Percentiles rank a stretch among this genome's conserved stretches.
These are phyloP conservation scores for Metarhizium rileyi DNA, from an alignment of 2,329 filamentous ascomycete species.

Conservation along the genomic window DNA sequence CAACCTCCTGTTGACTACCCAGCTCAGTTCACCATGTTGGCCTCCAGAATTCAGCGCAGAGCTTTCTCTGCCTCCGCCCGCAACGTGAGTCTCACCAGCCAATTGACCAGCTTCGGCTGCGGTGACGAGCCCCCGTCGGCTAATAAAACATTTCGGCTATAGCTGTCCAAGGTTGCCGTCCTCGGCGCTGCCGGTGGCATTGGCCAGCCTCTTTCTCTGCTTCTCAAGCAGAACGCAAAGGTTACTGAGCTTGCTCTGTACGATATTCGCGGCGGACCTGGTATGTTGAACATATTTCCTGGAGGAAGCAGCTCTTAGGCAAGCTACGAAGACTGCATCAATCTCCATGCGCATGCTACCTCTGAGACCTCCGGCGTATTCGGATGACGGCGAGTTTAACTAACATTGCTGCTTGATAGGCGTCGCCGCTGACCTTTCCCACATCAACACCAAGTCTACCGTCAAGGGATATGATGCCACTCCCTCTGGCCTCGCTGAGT, in stretches of 20 bases:
- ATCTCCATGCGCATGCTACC: neutral
- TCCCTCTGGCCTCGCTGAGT: slow-evolving; percentile 62
- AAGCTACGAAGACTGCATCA: neutral
- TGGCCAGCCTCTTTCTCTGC: slow-evolving; percentile 92
- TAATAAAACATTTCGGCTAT: slow-evolving; percentile 8
- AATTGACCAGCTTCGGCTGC: neutral
- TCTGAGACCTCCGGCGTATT: neutral
- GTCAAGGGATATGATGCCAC: slow-evolving; percentile 84
- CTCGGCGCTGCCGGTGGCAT: slow-evolving; percentile 97
- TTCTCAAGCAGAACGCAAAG: slow-evolving; percentile 96
- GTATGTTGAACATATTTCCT: slow-evolving; percentile 42
- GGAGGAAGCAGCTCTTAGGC: neutral
- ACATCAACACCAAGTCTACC: slow-evolving; percentile 97
- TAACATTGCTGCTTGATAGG: slow-evolving; percentile 39
- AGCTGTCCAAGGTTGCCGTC: slow-evolving; percentile 97
- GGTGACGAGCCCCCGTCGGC: neutral
- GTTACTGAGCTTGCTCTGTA: slow-evolving; percentile 93
- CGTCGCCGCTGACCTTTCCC: slow-evolving; percentile 95
- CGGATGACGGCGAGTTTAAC: neutral
- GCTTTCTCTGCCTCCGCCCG: slow-evolving; percentile 73
- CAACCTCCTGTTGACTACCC: slow-evolving; percentile 11
- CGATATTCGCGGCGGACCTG: slow-evolving; percentile 90
- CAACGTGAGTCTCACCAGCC: slow-evolving; percentile 46
- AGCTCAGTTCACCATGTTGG: slow-evolving; percentile 54
- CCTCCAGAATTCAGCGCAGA: slow-evolving; percentile 60